Evolutionary conservation across 2,329 filamentous ascomycete species (phyloP), one percentile per base, ranked within the genome.

Genomic region (Claviceps pusilla): DNA sequence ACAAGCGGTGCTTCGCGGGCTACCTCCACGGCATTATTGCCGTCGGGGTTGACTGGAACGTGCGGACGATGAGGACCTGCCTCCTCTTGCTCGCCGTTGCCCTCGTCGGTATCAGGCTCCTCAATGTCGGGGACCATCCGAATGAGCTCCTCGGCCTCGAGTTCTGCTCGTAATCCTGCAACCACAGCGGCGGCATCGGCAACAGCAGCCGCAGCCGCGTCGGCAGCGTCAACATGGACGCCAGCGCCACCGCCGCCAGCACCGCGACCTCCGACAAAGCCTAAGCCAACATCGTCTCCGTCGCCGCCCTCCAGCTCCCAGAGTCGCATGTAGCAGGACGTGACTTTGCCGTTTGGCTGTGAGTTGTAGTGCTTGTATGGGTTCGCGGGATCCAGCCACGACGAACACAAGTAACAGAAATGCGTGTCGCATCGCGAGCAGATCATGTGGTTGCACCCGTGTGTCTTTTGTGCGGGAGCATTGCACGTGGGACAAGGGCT

Each of bases 391-490:
- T 84, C 78, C 46, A 98, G 76, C 86, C 88, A 97, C n/a, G 83
- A 78, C 0, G 86, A 85, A 65, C 93, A 97, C 1, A 97, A 77
- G 61, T 97, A 97, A 72, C 93, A 98, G 66, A 96, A 97, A 68
- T 97, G 91, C 2, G 88, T 86, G 52, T 84, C 77, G 73, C 93
- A 98, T 59, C 87, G 83, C 67, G 85, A 88, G 70, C 91, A 96
- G 51, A 84, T 87, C 89, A 97, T 97, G 69, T 96, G 90, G 68
- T 96, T 96, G 75, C 93, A 98, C 43, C 93, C 93, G 64, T 87
- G 83, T 1, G 86, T 88, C 74, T 98, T 98, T 66, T 95, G 88
- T 28, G 84, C 85, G 0, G 88, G 88, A 1, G 86, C 84, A 35
- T 76, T 81, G 70, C 93, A 98, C 4, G 89, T 91, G 11, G 93